These are phyloP conservation scores for Penicillium hesseltinei DNA, from an alignment of 2,329 filamentous ascomycete species.

Conservation along the genomic window DNA sequence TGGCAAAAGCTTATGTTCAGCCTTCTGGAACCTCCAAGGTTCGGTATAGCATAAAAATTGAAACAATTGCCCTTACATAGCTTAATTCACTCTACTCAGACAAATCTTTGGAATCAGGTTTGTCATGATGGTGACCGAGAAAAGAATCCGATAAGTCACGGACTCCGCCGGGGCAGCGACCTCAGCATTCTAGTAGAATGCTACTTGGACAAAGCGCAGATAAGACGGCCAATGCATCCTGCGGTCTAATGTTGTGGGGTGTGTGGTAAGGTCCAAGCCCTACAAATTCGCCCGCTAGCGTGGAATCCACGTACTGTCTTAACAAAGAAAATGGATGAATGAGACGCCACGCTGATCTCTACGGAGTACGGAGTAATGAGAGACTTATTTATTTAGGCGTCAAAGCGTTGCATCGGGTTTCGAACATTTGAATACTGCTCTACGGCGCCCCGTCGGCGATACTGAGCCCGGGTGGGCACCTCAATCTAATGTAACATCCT, in stretches of 20 bases:
- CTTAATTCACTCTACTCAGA: not conserved
- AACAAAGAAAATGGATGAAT: too few species aligned
- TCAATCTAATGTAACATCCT: not conserved
- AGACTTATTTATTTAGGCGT: not conserved
- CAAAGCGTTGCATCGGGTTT: not conserved
- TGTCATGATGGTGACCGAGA: not conserved
- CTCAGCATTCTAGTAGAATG: not conserved
- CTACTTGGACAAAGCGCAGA: not conserved
- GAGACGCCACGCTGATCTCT: too few species aligned
- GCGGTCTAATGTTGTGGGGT: not conserved
- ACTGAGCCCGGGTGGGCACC: not conserved
- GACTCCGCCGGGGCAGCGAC: not conserved
- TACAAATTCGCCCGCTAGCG: not conserved
- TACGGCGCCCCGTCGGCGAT: not conserved
- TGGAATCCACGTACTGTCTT: not conserved
- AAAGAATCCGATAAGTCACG: not conserved
- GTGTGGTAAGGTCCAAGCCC: not conserved
- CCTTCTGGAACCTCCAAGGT: too few species aligned
- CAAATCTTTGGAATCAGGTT: not conserved
- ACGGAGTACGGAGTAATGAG: too few species aligned
- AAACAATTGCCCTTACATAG: too few species aligned
- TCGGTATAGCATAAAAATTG: too few species aligned
- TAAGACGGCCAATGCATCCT: not conserved
- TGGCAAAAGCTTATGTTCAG: too few species aligned
- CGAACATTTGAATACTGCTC: not conserved